Evolutionary conservation across 2,329 filamentous ascomycete genomes (phyloP), one percentile per base, ranked within the genome.

Genomic region (Phoma sp.): DNA sequence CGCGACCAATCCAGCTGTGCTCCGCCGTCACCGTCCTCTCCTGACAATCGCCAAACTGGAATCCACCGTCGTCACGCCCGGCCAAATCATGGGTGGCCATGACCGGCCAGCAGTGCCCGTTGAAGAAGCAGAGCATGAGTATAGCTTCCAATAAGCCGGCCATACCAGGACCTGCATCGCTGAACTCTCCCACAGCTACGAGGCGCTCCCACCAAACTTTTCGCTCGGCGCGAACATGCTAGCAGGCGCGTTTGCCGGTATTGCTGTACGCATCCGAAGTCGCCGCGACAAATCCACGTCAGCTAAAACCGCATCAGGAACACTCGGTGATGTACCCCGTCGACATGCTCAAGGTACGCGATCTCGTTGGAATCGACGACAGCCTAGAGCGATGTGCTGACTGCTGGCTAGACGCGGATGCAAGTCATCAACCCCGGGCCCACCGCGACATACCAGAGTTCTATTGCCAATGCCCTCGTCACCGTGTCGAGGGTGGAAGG

Each of bases 291-390:
- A 37, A 47, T 46, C 48, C 40, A 34, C 39, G 53, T 42, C 34
- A 33, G 53, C 74, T 65, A 60, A 74, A 57, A 42, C 38, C 63
- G 59, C 57, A 42, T 60, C 56, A 97, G 93, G 93, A 98, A 80
- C 93, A 98, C 78, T 96, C 93, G 55, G 93, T 96, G 69, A 98
- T 99, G 95, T 99, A 99, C 74, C 95, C 95, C 17, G 90, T 99
- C 73, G 95, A 99, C 80, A 87, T 96, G 65, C 90, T 99, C 74
- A 99, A 99, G 89, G 95, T 97, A 76, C 61, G 81, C 69, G 46
- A 51, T 55, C 56, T 32, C 28, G 5, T 6, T n/a, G 21, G 14
- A 38, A 32, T 10, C 28, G 32, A 21, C 47, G 26, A 7, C 30
- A 14, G 4, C 29, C 28, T 36, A 43, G 49, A 42, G 28, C 47